Percentiles rank a stretch among this genome's conserved stretches.
Conservation (phyloP, 2,329 filamentous ascomycete species). For the Didymella keratinophila region DNA sequence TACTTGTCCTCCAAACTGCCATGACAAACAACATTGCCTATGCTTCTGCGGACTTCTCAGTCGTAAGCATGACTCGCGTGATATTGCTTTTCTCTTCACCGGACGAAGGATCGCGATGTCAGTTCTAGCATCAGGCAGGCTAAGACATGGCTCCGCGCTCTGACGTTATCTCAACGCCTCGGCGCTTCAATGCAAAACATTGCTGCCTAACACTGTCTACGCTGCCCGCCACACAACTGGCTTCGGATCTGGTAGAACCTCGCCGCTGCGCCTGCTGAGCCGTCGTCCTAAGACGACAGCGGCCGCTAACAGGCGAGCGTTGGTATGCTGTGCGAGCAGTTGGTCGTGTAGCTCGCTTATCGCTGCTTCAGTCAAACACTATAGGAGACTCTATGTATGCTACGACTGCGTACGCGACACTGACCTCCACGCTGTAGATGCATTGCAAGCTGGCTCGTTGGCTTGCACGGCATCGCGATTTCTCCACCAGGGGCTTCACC, state of each 20-base stretch:
- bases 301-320: conserved; percentile 6
- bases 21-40: not conserved
- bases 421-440: not conserved
- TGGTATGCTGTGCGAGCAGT: not conserved
- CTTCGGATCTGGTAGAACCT: conserved; percentile 1
- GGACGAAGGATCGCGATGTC: conserved; percentile 2
- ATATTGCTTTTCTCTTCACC: conserved; percentile 11
- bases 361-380: not conserved
- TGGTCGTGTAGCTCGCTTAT: not conserved
- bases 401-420: not conserved
- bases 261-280: not conserved
- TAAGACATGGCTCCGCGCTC: conserved; percentile 6
- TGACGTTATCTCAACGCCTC: conserved; percentile 10
- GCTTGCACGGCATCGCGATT: too few species aligned
- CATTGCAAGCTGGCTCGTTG: not conserved
- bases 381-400: not conserved
- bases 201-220: conserved; percentile 2
- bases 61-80: not conserved
- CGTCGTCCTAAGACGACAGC: not conserved
- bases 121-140: conserved; percentile 1
- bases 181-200: not conserved
- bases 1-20: conserved; percentile 1
- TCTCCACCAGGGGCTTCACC: too few species aligned
- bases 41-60: not conserved
- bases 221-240: not conserved